Evolutionary conservation across 2,329 filamentous ascomycete species (phyloP).

Genomic region (Rutstroemia sp.): DNA sequence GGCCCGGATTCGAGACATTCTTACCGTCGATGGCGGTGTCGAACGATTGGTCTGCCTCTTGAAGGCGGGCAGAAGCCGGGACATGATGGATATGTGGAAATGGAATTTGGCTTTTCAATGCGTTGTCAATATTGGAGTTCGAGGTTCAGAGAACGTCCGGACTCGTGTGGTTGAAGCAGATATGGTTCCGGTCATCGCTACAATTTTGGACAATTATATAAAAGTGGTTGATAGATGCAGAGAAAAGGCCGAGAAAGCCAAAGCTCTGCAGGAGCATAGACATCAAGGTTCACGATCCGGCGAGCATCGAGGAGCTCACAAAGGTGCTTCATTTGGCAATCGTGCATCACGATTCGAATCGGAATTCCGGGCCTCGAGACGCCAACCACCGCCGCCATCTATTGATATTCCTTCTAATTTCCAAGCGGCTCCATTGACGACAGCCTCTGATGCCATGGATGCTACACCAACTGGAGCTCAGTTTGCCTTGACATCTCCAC

Average conservation of each 20-base stretch:
- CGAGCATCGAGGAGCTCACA: conserved; percentile 27
- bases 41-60: conserved; percentile 95
- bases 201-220: conserved; percentile 97
- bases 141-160: conserved; percentile 87
- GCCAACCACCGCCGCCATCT: conserved; percentile 76
- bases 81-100: conserved; percentile 99
- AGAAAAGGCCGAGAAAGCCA: conserved; percentile 77
- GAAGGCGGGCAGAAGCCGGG: conserved; percentile 92
- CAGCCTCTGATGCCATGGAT: conserved; percentile 45
- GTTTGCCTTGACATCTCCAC: conserved; percentile 61
- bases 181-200: conserved; percentile 98
- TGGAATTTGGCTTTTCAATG: conserved; percentile 99
- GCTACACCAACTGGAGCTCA: conserved; percentile 52
- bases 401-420: conserved; percentile 66
- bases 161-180: conserved; percentile 96
- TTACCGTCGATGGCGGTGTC: conserved; percentile 97
- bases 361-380: conserved; percentile 56
- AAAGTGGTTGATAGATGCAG: conserved; percentile 89
- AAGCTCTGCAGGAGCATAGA: conserved; percentile 34
- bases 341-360: conserved; percentile 46
- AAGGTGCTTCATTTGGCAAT: conserved; percentile 41
- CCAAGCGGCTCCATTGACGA: conserved; percentile 39
- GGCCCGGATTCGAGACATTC: conserved; percentile 91
- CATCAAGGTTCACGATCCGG: conserved; percentile 24
- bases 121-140: conserved; percentile 96